These are phyloP conservation scores for Chondrus crispus DNA, from an alignment of 23 red algal species.

Conservation along the genomic window DNA sequence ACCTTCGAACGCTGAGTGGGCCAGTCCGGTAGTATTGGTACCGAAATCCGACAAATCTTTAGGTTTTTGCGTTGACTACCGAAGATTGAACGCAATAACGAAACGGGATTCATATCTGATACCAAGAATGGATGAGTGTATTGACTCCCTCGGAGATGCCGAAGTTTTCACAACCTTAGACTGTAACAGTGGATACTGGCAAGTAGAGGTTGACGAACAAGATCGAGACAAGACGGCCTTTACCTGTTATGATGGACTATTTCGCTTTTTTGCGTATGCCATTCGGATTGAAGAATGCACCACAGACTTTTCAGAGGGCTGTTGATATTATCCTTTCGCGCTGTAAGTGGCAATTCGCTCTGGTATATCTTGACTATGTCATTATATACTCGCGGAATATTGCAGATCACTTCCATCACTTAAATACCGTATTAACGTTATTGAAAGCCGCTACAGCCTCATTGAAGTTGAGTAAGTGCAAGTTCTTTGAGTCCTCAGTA, in stretches of 20 bases:
- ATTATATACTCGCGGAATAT: background rate
- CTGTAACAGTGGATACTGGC: background rate
- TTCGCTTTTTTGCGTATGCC: background rate
- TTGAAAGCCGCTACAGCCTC: background rate
- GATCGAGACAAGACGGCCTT: background rate
- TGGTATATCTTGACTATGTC: background rate
- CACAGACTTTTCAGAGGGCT: background rate
- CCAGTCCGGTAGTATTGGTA: background rate
- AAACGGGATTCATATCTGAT: background rate
- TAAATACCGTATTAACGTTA: background rate
- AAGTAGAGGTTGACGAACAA: background rate
- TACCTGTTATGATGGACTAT: background rate
- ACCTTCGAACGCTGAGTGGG: background rate
- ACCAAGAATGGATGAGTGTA: background rate
- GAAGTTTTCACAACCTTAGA: background rate
- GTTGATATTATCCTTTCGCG: background rate
- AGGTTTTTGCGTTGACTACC: background rate
- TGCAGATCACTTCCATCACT: background rate
- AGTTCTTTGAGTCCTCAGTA: background rate
- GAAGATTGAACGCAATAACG: background rate
- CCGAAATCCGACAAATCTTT: conserved; percentile 7
- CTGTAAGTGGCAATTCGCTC: background rate
- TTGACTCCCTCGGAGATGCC: background rate
- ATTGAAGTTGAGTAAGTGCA: background rate
- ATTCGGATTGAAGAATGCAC: conserved; percentile 10